phyloP scores from a whole-genome alignment of 257 asterid genomes.

The Nicotiana sylvestris region DNA sequence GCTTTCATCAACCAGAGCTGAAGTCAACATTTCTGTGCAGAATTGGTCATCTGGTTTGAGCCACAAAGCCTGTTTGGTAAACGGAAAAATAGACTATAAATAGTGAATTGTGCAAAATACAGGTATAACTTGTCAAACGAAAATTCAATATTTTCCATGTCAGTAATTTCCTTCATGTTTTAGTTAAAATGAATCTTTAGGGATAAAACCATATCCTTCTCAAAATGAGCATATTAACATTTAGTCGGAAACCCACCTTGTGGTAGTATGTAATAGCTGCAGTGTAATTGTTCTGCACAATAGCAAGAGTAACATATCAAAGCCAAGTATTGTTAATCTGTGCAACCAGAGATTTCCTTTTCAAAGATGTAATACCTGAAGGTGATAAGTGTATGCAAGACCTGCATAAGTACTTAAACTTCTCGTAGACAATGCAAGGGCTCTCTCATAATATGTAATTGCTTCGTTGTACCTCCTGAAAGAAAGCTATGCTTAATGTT shows the following conservation, averaged over 20 bases:
- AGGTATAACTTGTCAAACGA: not conserved
- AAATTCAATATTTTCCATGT: not conserved
- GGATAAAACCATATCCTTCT: not conserved
- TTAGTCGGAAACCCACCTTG: constrained; percentile 47
- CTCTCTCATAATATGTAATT: constrained; percentile 76
- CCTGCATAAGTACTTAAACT: constrained; percentile 92
- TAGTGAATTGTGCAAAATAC: not conserved
- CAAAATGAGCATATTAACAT: not conserved
- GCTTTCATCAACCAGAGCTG: constrained; percentile 82
- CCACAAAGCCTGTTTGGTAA: constrained; percentile 66
- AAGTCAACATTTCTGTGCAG: constrained; percentile 81
- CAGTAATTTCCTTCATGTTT: not conserved
- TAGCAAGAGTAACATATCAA: not conserved
- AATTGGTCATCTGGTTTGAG: constrained; percentile 78
- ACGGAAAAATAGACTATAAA: not conserved
- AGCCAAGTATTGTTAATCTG: not conserved
- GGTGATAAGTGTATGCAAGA: constrained; percentile 92
- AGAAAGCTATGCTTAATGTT: constrained; percentile 6
- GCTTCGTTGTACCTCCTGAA: constrained; percentile 91
- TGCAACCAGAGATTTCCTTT: not conserved
- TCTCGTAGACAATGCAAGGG: constrained; percentile 86
- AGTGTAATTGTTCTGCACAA: constrained; percentile 65
- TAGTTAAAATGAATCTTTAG: not conserved
- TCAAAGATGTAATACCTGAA: constrained; percentile 46
- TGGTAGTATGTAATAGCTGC: constrained; percentile 83